Percentiles rank a stretch among this genome's conserved stretches.
These are phyloP conservation scores for Aspergillus sp. DNA, from an alignment of 2,329 filamentous ascomycete species.

Conservation along the genomic window DNA sequence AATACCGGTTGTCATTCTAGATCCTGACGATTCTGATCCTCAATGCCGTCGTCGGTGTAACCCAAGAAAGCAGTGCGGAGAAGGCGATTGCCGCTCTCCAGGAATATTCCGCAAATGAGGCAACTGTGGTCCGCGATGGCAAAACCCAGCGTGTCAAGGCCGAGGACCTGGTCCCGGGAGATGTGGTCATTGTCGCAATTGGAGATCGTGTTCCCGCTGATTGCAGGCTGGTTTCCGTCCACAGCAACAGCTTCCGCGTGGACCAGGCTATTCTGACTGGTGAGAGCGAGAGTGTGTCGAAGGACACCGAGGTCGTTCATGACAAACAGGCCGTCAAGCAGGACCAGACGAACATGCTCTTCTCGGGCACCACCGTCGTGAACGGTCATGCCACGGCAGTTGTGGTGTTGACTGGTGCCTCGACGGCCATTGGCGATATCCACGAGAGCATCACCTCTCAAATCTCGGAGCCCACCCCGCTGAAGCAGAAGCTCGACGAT, in stretches of 20 bases:
- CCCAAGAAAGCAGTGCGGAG: conserved; percentile 96
- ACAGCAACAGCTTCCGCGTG: conserved; percentile 95
- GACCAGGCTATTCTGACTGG: conserved; percentile 97
- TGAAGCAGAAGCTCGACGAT: conserved; percentile 98
- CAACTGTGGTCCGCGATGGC: conserved; percentile 86
- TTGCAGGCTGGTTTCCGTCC: conserved; percentile 82
- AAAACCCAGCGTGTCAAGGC: conserved; percentile 80
- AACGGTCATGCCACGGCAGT: conserved; percentile 88
- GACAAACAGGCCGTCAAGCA: conserved; percentile 90
- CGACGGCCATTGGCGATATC: conserved; percentile 95
- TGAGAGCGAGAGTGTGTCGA: conserved; percentile 94
- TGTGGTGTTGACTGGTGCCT: conserved; percentile 83
- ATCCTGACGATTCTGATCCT: conserved; percentile 96
- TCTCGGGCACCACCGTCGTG: conserved; percentile 96
- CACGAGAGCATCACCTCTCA: conserved; percentile 98
- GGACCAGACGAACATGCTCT: conserved; percentile 96
- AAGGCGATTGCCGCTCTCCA: conserved; percentile 97
- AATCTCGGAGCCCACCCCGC: conserved; percentile 92
- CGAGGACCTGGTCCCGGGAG: conserved; percentile 94
- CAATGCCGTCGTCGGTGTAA: conserved; percentile 95
- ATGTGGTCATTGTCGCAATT: conserved; percentile 82
- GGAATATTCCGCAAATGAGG: conserved; percentile 98
- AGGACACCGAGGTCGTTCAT: conserved; percentile 67
- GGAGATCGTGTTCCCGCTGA: conserved; percentile 94
- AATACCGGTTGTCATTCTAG: conserved; percentile 42